Evolutionary conservation across 371 early-diverging fungal species (phyloP), one percentile per base, ranked within the genome.

Genomic region (Mortierella sp.): DNA sequence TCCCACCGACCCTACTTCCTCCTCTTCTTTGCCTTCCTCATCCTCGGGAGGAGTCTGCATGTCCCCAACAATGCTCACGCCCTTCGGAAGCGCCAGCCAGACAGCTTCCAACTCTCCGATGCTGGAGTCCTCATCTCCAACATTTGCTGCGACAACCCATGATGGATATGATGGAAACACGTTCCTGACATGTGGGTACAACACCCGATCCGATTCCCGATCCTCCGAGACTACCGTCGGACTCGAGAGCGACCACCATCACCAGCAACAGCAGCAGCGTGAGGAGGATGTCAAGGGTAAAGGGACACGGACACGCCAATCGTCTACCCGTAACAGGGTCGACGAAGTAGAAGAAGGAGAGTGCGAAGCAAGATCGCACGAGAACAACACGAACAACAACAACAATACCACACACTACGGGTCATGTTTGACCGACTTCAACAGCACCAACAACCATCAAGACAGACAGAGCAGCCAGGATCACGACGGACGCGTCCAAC

Each of bases 161-260:
- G 52, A 11, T 10, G 52, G 52, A 52, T 24, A 29, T 26, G 29
- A 29, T 16, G 34, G 55, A 16, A 14, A 37, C 8, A 31, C 19
- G 8, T 19, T 34, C 34, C 19, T 58, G 58, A 19, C 64, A 19
- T 29, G 61, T 24, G 50, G 41, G 11, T 14, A 48, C 31, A 45
- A 64, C 24, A 29, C 24, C 6, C 52, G 53, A 45, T 71, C 41
- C 3, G 70, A 58, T 0, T 74, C 79, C 4, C 48, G 74, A 22
- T 70, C 79, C 0, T 79, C 79, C 5, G 74, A 73, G 44, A 47
- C 40, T 6, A 74, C 74, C 2, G 39, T 79, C 0, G 70, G 66
- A 19, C 24, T 66, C 0, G 70, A 79, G 40, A 43, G 41, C 5
- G 50, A 61, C 14, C 5, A 24, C 14, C 48, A 47, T n/a, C 58